These are phyloP conservation scores for Anisogramma anomala DNA, from an alignment of 2,329 filamentous ascomycete genomes.

Conservation along the genomic window DNA sequence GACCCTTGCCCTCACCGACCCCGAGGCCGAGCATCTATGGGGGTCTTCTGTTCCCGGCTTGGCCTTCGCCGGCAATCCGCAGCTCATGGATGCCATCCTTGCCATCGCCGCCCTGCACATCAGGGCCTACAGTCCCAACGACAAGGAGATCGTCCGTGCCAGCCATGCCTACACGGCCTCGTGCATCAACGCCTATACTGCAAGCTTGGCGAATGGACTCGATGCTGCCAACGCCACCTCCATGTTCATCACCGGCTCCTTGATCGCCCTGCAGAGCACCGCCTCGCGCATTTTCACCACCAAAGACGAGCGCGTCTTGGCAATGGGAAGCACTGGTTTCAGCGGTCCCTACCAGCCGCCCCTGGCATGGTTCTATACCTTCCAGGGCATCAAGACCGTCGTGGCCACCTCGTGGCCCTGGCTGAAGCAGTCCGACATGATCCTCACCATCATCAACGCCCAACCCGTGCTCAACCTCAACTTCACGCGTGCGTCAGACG, in stretches of 20 bases:
- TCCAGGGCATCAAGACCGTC: conserved; percentile 55
- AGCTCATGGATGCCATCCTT: conserved; percentile 51
- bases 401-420: conserved; percentile 54
- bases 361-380: conserved; percentile 54
- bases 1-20: conserved; percentile 44
- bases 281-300: conserved; percentile 50
- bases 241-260: conserved; percentile 48
- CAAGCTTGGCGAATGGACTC: conserved; percentile 44
- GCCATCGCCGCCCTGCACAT: conserved; percentile 54
- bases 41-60: conserved; percentile 47
- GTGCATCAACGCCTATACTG: conserved; percentile 48
- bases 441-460: conserved; percentile 51
- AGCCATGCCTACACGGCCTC: conserved; percentile 56
- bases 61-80: conserved; percentile 46
- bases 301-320: conserved; percentile 38
- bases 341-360: conserved; percentile 42
- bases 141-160: conserved; percentile 47
- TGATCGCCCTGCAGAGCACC: conserved; percentile 57
- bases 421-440: conserved; percentile 45
- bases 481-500: conserved; percentile 38
- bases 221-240: conserved; percentile 48
- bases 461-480: conserved; percentile 52
- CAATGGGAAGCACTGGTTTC: conserved; percentile 11
- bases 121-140: conserved; percentile 43
- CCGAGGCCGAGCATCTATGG: conserved; percentile 46